These are phyloP conservation scores for Malassezia furfur DNA, from an alignment of 1,284 basidiomycete genomes.

Conservation along the genomic window DNA sequence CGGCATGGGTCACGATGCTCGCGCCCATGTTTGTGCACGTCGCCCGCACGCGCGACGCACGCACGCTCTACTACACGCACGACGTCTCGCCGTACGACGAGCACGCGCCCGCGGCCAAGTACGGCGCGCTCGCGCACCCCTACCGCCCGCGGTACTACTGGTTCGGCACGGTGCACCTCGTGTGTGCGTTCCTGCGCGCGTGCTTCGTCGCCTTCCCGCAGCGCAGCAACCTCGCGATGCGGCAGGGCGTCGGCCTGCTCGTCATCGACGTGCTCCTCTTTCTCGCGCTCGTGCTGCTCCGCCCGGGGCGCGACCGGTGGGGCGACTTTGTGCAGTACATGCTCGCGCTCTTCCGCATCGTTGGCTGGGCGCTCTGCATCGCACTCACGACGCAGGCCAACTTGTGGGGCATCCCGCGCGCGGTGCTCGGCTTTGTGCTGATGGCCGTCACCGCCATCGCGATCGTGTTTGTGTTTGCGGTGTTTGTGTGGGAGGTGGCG, in stretches of 20 bases:
- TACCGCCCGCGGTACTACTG: constrained; percentile 35
- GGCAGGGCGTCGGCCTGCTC: constrained; percentile 40
- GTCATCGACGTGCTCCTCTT: constrained; percentile 40
- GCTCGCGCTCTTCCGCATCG: constrained; percentile 31
- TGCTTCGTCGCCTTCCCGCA: constrained; percentile 40
- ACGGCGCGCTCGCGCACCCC: constrained; percentile 32
- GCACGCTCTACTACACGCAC: constrained; percentile 28
- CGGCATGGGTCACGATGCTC: constrained; percentile 21
- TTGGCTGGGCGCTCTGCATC: constrained; percentile 37
- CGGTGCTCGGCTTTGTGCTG: constrained; percentile 41
- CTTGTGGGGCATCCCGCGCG: constrained; percentile 40
- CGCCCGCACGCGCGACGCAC: constrained; percentile 12
- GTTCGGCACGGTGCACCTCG: constrained; percentile 31
- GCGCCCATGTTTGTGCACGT: constrained; percentile 27
- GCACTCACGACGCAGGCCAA: constrained; percentile 33
- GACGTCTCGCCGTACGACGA: constrained; percentile 21
- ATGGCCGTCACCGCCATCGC: constrained; percentile 37
- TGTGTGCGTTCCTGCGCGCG: constrained; percentile 32
- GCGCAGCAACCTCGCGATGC: constrained; percentile 24
- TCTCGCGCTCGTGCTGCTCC: constrained; percentile 27
- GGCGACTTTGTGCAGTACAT: constrained; percentile 40
- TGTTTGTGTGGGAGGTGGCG: constrained; percentile 32
- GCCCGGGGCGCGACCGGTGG: constrained; percentile 36
- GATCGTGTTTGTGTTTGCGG: constrained; percentile 37
- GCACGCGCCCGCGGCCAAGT: constrained; percentile 18